These are phyloP conservation scores for Cicer bijugum DNA, from an alignment of 306 rosid species.

Conservation along the genomic window DNA sequence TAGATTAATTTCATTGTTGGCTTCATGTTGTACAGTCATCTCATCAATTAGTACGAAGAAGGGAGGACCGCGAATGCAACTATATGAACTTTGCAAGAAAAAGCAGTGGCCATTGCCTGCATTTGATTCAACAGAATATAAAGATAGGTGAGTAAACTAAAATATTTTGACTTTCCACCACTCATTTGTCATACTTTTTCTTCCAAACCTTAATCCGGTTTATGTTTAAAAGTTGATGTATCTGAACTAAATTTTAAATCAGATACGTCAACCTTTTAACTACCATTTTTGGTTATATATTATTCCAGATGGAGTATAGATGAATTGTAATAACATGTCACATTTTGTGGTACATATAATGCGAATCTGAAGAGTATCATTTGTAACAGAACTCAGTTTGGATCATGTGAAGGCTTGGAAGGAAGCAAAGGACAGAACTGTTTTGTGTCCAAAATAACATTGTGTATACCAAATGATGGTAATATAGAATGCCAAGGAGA, in stretches of 20 bases:
- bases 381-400: constrained; percentile 53
- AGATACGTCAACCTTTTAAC: too few relatives aligned
- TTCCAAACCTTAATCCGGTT: too few relatives aligned
- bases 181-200: not conserved
- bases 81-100: constrained; percentile 69
- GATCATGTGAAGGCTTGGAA: constrained; percentile 57
- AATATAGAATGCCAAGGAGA: constrained; percentile 69
- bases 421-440: constrained; percentile 59
- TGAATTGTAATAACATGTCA: not conserved
- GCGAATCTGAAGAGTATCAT: constrained; percentile 29
- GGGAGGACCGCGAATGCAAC: constrained; percentile 84
- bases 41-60: constrained; percentile 66
- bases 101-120: constrained; percentile 82
- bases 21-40: constrained; percentile 53
- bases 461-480: constrained; percentile 74
- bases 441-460: constrained; percentile 59
- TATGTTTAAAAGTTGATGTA: too few relatives aligned
- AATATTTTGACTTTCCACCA: not conserved
- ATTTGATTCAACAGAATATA: constrained; percentile 59
- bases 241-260: too few relatives aligned
- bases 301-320: too few relatives aligned
- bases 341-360: not conserved
- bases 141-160: constrained; percentile 60
- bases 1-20: constrained; percentile 11
- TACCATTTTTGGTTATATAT: too few relatives aligned